Percentiles rank a stretch among this genome's conserved stretches.
phyloP scores from a whole-genome alignment of 2,329 filamentous ascomycete genomes.

The Colletotrichum simmondsii region DNA sequence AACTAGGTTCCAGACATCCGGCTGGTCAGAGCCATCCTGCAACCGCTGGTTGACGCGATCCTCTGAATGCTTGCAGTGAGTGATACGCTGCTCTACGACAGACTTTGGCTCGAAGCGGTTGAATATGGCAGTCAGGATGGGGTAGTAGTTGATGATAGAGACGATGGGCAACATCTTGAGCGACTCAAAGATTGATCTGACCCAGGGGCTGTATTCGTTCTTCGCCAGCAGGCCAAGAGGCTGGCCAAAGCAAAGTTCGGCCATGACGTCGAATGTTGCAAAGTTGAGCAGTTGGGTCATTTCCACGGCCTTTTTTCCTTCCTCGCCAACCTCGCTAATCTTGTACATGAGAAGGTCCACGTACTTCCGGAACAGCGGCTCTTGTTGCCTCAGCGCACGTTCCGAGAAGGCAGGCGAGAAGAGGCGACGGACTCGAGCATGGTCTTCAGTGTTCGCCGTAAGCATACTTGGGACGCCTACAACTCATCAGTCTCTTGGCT shows the following conservation, averaged over 20 bases:
- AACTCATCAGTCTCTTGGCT: neutral
- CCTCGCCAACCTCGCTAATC: conserved; percentile 43
- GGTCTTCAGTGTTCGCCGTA: conserved; percentile 34
- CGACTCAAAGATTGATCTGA: conserved; percentile 37
- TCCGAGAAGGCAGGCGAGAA: conserved; percentile 39
- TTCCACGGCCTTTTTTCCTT: conserved; percentile 31
- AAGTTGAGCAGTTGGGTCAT: conserved; percentile 37
- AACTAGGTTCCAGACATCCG: conserved; percentile 41
- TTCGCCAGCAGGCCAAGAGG: conserved; percentile 33
- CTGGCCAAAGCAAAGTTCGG: conserved; percentile 38
- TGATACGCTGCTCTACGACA: conserved; percentile 35
- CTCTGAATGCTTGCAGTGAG: conserved; percentile 37
- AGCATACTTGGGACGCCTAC: conserved; percentile 35
- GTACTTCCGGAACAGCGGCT: conserved; percentile 46
- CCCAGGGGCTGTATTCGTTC: conserved; percentile 38
- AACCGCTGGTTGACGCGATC: conserved; percentile 43
- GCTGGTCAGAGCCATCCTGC: conserved; percentile 37
- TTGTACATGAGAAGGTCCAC: conserved; percentile 49
- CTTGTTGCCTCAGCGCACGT: conserved; percentile 35
- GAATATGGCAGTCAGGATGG: conserved; percentile 36
- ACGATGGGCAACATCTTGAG: conserved; percentile 39
- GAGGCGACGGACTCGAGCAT: conserved; percentile 34
- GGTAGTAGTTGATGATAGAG: conserved; percentile 40
- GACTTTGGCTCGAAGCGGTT: conserved; percentile 38
- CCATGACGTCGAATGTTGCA: conserved; percentile 38